Base-by-base conservation (phyloP, 2,329 filamentous ascomycete species). In the Monosporascus sp. region DNA sequence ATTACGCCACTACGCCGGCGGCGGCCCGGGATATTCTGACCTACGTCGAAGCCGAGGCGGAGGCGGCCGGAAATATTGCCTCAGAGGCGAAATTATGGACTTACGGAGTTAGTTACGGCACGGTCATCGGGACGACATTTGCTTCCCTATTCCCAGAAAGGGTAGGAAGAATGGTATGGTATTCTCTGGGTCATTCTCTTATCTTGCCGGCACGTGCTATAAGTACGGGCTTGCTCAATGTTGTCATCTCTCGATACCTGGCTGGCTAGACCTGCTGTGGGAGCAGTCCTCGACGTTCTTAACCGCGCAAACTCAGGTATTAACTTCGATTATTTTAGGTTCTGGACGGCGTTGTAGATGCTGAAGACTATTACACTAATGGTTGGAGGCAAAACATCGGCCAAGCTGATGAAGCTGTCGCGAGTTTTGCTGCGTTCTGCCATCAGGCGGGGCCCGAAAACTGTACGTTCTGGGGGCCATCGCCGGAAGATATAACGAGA, bases 71-170 rank as follows among this genome's bases (percentile, higher is more conserved):
- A 14, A 47, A 56, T 43, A 27, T 52, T 51, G 54, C 58, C 39
- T 58, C 62, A 46, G 56, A 68, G 1, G 65, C 66, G 48, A 63
- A 59, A 46, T 46, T 68, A 31, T 68, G 64, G 63, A 11, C 31
- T 14, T 60, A 60, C 43, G 56, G 47, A 18, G 17, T 48, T 22
- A 66, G 61, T 44, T 70, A 70, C 56, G 67, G 68, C 46, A 69
- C 68, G 20, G 53, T 63, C 31, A 55, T 64, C 17, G 67, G 67
- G 50, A 47, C 55, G 17, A 65, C 62, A 18, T 66, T 70, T 51
- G 69, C 70, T 17, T 66, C 69, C 24, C 68, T 73, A 65, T 73
- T 72, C 59, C 70, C 70, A 1, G 68, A 69, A n/a, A 61, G 67
- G 8, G 61, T 72, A n/a, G 70, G 64, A 17, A 64, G 66, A 50